phyloP scores from a whole-genome alignment of 1,284 basidiomycete species.

The Golubevia sp. region DNA sequence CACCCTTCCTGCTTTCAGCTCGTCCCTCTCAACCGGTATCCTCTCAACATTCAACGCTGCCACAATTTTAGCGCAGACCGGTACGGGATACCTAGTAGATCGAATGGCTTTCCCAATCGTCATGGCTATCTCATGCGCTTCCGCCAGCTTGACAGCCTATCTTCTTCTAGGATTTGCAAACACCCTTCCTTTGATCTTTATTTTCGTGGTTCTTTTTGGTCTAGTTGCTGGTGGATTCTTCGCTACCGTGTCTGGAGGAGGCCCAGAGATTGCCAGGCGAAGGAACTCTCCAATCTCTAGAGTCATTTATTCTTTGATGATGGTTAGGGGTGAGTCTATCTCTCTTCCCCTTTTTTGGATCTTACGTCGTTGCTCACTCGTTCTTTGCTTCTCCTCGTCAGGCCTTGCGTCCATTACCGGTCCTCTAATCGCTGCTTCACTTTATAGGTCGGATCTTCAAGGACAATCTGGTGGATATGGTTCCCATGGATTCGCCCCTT shows the following conservation, averaged over 20 bases:
- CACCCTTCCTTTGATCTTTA: conserved; percentile 31
- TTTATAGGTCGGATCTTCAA: conserved; percentile 6
- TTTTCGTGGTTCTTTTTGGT: conserved; percentile 38
- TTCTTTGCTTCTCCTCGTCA: too few species aligned
- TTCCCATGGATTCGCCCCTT: background rate
- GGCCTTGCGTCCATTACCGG: conserved; percentile 33
- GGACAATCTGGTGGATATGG: background rate
- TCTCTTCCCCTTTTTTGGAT: too few species aligned
- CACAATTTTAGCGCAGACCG: conserved; percentile 30
- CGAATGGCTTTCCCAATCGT: conserved; percentile 25
- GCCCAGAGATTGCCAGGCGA: background rate
- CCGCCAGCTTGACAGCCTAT: conserved; percentile 25
- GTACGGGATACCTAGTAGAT: conserved; percentile 32
- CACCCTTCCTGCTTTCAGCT: conserved; percentile 5
- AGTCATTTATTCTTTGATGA: background rate
- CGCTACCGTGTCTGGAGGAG: background rate
- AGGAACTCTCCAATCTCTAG: background rate
- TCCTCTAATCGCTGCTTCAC: conserved; percentile 24
- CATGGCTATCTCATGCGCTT: conserved; percentile 24
- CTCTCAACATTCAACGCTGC: conserved; percentile 44
- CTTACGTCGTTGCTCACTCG: too few species aligned
- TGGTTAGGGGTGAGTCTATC: background rate
- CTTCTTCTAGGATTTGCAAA: conserved; percentile 36
- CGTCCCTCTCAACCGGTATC: conserved; percentile 28
- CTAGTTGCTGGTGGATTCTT: conserved; percentile 12